phyloP scores from a whole-genome alignment of 2,329 filamentous ascomycete species.

The Talaromyces funiculosus region DNA sequence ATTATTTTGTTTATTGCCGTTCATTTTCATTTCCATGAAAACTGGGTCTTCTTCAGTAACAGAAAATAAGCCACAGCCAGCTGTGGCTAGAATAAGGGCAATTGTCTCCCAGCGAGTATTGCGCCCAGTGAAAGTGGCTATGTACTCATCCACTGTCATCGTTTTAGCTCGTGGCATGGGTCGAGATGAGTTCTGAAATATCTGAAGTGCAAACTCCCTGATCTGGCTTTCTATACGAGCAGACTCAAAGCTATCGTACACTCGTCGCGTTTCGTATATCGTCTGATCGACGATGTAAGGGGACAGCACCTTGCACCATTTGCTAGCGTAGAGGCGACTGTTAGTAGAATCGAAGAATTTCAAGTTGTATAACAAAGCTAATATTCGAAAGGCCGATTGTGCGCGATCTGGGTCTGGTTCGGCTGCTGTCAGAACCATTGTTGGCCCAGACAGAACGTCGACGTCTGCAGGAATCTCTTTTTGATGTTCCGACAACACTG shows the following conservation, averaged over 20 bases:
- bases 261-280: constrained; percentile 21
- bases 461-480: constrained; percentile 29
- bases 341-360: constrained; percentile 23
- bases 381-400: constrained; percentile 27
- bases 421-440: constrained; percentile 12
- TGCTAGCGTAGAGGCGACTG: constrained; percentile 21
- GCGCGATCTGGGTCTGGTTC: constrained; percentile 24
- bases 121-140: constrained; percentile 17
- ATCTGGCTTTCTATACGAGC: constrained; percentile 23
- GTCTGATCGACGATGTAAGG: constrained; percentile 23
- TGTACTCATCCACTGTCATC: constrained; percentile 31
- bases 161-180: constrained; percentile 21
- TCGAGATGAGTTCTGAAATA: constrained; percentile 28
- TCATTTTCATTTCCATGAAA: constrained; percentile 15
- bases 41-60: constrained; percentile 28
- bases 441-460: constrained; percentile 17
- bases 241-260: constrained; percentile 23
- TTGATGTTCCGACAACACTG: constrained; percentile 30
- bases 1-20: constrained; percentile 8
- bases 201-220: constrained; percentile 22
- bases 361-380: constrained; percentile 26
- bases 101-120: constrained; percentile 23
- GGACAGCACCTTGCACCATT: constrained; percentile 22
- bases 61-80: constrained; percentile 31
- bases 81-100: constrained; percentile 33